A percentile compares a stretch with the other conserved stretches of the same genome.
Conservation (phyloP, 257 asterid species). For the Mitragyna speciosa region DNA sequence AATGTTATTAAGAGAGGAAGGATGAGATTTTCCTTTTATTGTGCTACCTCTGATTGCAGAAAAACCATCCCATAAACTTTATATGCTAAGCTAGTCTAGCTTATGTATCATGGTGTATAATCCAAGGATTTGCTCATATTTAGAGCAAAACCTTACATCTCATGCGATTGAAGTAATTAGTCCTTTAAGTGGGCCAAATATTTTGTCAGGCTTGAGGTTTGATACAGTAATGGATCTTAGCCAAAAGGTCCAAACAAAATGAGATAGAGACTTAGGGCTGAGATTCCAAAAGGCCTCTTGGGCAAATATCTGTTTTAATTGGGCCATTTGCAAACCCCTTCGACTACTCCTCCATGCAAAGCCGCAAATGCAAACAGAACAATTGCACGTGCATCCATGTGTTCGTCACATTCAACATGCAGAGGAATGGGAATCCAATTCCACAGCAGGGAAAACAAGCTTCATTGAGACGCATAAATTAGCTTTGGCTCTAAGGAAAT, state of each 20-base stretch:
- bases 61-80: too few relatives aligned
- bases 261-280: too few relatives aligned
- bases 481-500: too few relatives aligned
- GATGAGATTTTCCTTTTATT: too few relatives aligned
- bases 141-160: too few relatives aligned
- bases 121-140: too few relatives aligned
- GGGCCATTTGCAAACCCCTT: not conserved
- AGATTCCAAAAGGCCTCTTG: not conserved
- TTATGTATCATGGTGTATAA: too few relatives aligned
- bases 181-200: too few relatives aligned
- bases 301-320: not conserved
- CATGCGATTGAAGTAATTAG: too few relatives aligned
- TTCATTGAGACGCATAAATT: not conserved
- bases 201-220: not conserved
- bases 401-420: slow-evolving; percentile 24
- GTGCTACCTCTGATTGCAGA: too few relatives aligned
- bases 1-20: too few relatives aligned
- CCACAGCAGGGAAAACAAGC: not conserved
- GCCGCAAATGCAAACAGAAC: slow-evolving; percentile 5
- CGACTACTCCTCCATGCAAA: not conserved
- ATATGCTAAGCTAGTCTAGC: too few relatives aligned
- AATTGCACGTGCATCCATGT: slow-evolving; percentile 33
- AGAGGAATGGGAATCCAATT: not conserved
- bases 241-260: not conserved
- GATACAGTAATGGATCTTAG: not conserved